Base-by-base conservation (phyloP, 2,329 filamentous ascomycete genomes). In the Aspergillus sp. region DNA sequence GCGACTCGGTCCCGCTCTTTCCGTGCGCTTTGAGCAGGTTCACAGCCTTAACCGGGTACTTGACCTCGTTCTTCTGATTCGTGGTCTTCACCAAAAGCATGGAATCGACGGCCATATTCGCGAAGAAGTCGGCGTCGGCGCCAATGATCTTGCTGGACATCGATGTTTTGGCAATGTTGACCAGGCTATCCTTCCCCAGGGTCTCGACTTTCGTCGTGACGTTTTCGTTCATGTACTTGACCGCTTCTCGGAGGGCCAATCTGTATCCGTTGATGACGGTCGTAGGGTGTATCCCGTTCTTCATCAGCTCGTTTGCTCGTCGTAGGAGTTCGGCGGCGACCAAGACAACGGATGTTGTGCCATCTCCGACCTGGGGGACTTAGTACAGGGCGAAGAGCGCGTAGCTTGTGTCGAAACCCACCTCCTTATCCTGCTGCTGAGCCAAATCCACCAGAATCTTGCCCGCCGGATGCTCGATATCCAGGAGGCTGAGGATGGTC, bases 141-240 rank as follows among this genome's bases (percentile, higher is more conserved):
- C 91, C 91, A 58, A 98, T 96, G 55, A 98, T 93, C 70, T 98
- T 98, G 72, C 85, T 93, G 33, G 88, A 95, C 89, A 98, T 98
- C 54, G 88, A 95, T 13, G 91, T 98, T 71, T 89, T 96, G 42
- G 91, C 91, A 58, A 98, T 95, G 66, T 78, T 95, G 55, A 96
- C 63, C 47, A 98, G 75, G 39, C 85, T 91, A 42, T 96, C 91
- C 40, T 84, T 80, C 39, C 86, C 88, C 34, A 98, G 75, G 39
- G 81, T 78, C 55, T 96, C 89, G 36, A 96, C 89, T 67, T 93
- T 94, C 53, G 86, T 85, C 71, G 85, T 89, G 61, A 98, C 82
- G 61, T 96, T 94, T 65, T 98, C 91, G 66, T 86, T 89, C 81
- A 98, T 93, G 68, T 95, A 98, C 67, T 93, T 93, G 58, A 98